Conservation (phyloP, 2,329 filamentous ascomycete genomes). For the Sarocladium oryzae region DNA sequence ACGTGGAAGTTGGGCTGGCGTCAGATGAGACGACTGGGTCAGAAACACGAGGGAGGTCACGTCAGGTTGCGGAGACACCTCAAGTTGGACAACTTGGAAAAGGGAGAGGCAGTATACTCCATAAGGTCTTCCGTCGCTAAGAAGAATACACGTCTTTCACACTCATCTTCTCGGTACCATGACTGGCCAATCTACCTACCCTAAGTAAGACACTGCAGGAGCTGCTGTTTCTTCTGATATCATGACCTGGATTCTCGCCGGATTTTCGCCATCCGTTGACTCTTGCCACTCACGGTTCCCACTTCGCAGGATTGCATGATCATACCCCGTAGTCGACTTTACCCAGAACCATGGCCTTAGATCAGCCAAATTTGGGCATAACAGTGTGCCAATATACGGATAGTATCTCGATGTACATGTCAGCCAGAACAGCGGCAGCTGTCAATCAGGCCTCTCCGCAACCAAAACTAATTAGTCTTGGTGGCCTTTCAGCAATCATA, state of each 20-base stretch:
- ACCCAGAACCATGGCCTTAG: background rate
- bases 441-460: too few species aligned
- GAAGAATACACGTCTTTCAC: slow-evolving; percentile 8
- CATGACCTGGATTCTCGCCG: background rate
- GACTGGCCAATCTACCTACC: too few species aligned
- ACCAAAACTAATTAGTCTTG: too few species aligned
- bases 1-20: slow-evolving; percentile 23
- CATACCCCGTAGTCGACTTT: background rate
- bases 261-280: background rate
- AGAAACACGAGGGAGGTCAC: background rate
- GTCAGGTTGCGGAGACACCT: background rate
- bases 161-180: background rate
- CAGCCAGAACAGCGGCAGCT: too few species aligned
- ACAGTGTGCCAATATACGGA: too few species aligned
- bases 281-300: too few species aligned
- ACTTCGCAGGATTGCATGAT: background rate
- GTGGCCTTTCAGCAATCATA: too few species aligned
- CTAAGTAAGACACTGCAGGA: too few species aligned
- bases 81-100: slow-evolving; percentile 13
- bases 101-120: slow-evolving; percentile 25
- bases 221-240: too few species aligned
- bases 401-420: too few species aligned
- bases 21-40: background rate
- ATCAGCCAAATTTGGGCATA: slow-evolving; percentile 5
- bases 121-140: slow-evolving; percentile 29